Evolutionary conservation across 495 filamentous ascomycete species (phyloP), one percentile per base, ranked within the genome.

Genomic region (Aspergillus olivimuriae): DNA sequence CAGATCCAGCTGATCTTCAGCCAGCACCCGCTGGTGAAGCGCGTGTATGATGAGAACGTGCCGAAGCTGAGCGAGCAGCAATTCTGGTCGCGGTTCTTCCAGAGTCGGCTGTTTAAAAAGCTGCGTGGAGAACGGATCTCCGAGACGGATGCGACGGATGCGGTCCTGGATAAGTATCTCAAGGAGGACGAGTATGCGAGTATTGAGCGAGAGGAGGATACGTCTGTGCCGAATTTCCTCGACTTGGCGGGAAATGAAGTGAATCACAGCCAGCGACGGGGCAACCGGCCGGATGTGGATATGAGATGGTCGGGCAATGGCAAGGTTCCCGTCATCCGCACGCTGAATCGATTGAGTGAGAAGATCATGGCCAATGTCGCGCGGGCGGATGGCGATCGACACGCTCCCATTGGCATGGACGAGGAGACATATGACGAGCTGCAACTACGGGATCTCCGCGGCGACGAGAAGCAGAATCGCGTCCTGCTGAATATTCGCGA

Each of bases 1-100:
- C 91, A 96, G 60, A 88, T 96, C 43, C 81, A 87, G 56, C 76
- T 94, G 45, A 92, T 98, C 43, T 90, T 98, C 61, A 78, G 77
- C 36, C 91, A 96, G 60, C 89, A 98, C 62, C 87, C 92, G 9
- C 73, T 98, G 7, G 86, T 97, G 39, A 86, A 86, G 57, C 78
- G 80, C 9, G 89, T 92, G 6, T 98, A 94, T 58, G 89, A 97
- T 53, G 89, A 95, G 52, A 87, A 86, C 53, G 89, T 96, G 4
- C 94, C 92, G 3, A 86, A 85, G 46, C 57, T 95, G 19, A 76
- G 68, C 32, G 86, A 94, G 55, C 72, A 75, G 42, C 80, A 84
- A 20, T 98, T 97, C 60, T 97, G 91, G 90, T 81, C 79, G 10
- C 75, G 86, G 32, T 98, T 98, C 63, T 97, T 98, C 66, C 76